A percentile compares a stretch with the other conserved stretches of the same genome.
phyloP scores from a whole-genome alignment of 2,329 filamentous ascomycete species.

The Colletotrichum chrysophilum region DNA sequence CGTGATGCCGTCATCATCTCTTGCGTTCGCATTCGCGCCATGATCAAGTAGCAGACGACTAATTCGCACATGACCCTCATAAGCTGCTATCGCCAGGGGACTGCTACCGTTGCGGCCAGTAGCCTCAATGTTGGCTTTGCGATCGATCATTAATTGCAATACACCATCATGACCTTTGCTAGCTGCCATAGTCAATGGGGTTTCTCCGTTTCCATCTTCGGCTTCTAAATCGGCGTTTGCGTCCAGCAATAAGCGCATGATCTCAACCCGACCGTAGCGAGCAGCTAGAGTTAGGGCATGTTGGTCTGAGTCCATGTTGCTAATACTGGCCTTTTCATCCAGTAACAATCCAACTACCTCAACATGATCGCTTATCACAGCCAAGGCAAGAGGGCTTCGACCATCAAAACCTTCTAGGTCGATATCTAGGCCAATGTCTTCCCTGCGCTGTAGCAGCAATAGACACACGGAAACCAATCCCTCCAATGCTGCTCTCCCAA shows the following conservation, averaged over 20 bases:
- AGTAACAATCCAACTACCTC: not conserved
- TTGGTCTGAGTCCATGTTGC: not conserved
- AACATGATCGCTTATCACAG: not conserved
- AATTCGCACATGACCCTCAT: not conserved
- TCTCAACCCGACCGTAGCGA: not conserved
- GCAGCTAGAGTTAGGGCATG: not conserved
- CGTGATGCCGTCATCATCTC: not conserved
- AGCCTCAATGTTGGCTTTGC: not conserved
- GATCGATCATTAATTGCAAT: not conserved
- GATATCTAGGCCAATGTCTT: not conserved
- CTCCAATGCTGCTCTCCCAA: not conserved
- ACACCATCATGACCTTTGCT: not conserved
- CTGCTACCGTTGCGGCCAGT: not conserved
- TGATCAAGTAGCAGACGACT: not conserved
- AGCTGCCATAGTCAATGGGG: not conserved
- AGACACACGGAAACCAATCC: accelerated
- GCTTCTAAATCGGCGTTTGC: not conserved
- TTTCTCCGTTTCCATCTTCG: not conserved
- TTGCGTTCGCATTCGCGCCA: not conserved
- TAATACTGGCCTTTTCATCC: accelerated
- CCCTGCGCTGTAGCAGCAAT: not conserved
- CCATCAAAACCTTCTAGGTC: not conserved
- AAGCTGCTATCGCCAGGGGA: not conserved
- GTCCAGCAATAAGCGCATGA: accelerated
- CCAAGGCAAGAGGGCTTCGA: not conserved